phyloP scores from a whole-genome alignment of 495 filamentous ascomycete species.

The Xylaria grammica region DNA sequence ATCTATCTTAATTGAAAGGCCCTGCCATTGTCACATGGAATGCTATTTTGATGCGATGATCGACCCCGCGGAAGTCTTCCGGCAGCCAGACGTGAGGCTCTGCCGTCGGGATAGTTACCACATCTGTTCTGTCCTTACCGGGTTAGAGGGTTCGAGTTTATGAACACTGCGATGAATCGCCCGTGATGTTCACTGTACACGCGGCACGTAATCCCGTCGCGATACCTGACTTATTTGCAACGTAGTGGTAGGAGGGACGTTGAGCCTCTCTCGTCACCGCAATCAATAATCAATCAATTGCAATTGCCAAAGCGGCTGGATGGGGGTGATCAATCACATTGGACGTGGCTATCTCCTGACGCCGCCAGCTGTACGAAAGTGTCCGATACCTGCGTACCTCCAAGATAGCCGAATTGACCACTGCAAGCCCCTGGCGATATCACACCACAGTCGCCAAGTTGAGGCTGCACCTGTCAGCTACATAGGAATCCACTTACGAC shows the following conservation, averaged over 20 bases:
- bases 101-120: slow-evolving; percentile 12
- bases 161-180: slow-evolving; percentile 3
- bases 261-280: background rate
- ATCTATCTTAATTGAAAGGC: background rate
- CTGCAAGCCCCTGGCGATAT: slow-evolving; percentile 13
- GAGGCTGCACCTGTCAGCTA: background rate
- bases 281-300: background rate
- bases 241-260: too few species aligned
- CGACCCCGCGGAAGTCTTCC: slow-evolving; percentile 17
- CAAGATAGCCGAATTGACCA: background rate
- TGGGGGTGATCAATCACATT: slow-evolving; percentile 1
- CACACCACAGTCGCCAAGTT: background rate
- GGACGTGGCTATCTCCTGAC: slow-evolving; percentile 1
- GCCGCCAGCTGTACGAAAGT: background rate
- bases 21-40: slow-evolving; percentile 7
- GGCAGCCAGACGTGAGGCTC: slow-evolving; percentile 23
- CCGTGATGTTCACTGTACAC: background rate
- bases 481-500: background rate
- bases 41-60: slow-evolving; percentile 2
- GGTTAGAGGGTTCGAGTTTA: background rate
- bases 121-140: background rate
- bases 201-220: too few species aligned
- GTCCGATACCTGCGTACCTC: background rate
- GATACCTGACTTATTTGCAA: too few species aligned
- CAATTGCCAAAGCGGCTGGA: background rate